phyloP scores from a whole-genome alignment of 176 grass and related monocot species.

The Sorghum bicolor region DNA sequence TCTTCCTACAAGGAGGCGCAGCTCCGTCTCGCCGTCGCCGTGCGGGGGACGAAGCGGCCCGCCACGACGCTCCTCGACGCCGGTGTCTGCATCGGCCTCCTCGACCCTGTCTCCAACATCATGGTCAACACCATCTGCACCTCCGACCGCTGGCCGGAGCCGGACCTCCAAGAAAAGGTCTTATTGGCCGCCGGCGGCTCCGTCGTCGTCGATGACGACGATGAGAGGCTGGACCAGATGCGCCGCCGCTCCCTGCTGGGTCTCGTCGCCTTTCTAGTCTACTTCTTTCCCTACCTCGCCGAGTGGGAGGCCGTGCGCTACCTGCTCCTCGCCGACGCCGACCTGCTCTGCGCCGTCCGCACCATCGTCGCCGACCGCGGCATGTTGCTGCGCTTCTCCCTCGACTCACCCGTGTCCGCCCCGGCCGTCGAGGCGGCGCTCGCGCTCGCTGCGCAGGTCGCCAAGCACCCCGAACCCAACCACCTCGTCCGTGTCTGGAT shows the following conservation, averaged over 20 bases:
- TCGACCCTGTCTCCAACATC: slow-evolving; percentile 31
- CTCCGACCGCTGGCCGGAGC: not conserved
- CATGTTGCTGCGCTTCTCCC: not conserved
- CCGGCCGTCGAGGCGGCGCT: not conserved
- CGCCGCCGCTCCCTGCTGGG: not conserved
- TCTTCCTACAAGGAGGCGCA: not conserved
- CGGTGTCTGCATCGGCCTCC: slow-evolving; percentile 26
- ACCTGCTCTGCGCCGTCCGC: slow-evolving; percentile 15
- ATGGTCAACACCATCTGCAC: slow-evolving; percentile 12
- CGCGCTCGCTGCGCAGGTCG: not conserved
- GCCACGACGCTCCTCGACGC: slow-evolving; percentile 12
- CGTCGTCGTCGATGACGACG: not conserved
- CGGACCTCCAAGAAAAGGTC: not conserved
- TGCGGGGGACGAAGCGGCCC: not conserved
- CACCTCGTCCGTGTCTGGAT: not conserved
- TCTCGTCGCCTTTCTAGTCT: slow-evolving; percentile 3
- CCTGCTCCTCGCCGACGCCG: slow-evolving; percentile 20
- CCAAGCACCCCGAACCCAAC: not conserved
- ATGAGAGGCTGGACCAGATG: not conserved
- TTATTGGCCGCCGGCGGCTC: not conserved
- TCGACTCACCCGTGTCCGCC: not conserved
- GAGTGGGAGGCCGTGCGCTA: slow-evolving; percentile 23
- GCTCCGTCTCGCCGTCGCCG: not conserved
- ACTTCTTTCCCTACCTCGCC: slow-evolving; percentile 39
- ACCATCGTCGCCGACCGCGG: slow-evolving; percentile 22